Conservation (phyloP, 441 rosid species). For the Adansonia rubrostipa region DNA sequence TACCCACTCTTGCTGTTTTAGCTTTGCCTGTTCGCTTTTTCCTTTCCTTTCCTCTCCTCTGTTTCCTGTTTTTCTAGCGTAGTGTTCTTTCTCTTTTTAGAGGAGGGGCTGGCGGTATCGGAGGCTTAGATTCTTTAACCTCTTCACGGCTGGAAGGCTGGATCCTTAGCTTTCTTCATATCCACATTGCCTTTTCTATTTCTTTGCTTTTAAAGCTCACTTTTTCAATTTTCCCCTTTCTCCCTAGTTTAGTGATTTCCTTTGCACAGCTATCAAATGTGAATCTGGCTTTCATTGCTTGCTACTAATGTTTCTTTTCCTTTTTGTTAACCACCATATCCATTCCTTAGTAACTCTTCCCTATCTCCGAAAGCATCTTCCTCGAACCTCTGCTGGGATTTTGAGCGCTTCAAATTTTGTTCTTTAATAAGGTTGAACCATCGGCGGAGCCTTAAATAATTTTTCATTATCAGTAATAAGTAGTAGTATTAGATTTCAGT, state of each 20-base stretch:
- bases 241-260: not conserved
- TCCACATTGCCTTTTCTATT: not conserved
- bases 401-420: constrained; percentile 5
- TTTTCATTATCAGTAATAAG: not conserved
- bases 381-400: not conserved
- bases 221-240: not conserved
- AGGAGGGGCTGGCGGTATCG: not conserved
- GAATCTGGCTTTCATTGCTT: constrained; percentile 14
- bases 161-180: constrained; percentile 17
- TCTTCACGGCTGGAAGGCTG: not conserved
- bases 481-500: not conserved
- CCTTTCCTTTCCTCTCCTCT: too few species aligned
- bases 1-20: not conserved
- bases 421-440: not conserved
- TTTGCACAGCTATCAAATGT: not conserved
- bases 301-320: not conserved
- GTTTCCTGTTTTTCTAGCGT: not conserved
- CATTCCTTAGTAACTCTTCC: not conserved
- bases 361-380: not conserved
- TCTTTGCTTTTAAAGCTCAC: not conserved
- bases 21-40: too few species aligned
- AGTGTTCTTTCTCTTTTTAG: not conserved
- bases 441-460: not conserved
- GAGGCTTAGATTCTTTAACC: not conserved
- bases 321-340: not conserved